Evolutionary conservation across 805 yeast genomes (phyloP).

Genomic region (Myxozyma vanderwaltii): DNA sequence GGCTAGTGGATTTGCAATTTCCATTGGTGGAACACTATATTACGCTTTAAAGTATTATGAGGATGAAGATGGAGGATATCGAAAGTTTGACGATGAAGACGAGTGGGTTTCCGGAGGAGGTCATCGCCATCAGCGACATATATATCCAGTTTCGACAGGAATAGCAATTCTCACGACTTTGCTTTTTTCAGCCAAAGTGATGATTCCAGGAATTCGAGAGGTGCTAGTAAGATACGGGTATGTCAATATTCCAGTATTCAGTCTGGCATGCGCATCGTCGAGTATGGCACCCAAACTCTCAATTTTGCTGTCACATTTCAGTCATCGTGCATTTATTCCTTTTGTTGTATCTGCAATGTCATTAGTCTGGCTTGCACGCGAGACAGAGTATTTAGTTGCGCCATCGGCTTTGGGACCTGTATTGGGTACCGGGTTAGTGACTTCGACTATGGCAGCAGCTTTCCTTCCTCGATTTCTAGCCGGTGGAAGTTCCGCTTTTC

Average conservation of each 20-base stretch:
- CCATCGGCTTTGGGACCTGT: slow-evolving; percentile 16
- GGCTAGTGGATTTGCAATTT: slow-evolving; percentile 11
- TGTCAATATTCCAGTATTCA: slow-evolving; percentile 16
- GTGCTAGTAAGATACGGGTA: slow-evolving; percentile 19
- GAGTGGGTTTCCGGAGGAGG: slow-evolving; percentile 20
- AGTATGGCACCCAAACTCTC: slow-evolving; percentile 11
- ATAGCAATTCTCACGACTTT: slow-evolving; percentile 5
- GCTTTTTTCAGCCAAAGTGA: slow-evolving; percentile 13
- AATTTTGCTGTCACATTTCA: slow-evolving; percentile 13
- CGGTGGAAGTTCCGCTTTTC: background rate
- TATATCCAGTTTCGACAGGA: slow-evolving; percentile 24
- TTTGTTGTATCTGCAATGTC: slow-evolving; percentile 19
- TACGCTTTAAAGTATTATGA: slow-evolving; percentile 2
- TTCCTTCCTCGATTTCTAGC: slow-evolving; percentile 17
- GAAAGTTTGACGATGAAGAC: background rate
- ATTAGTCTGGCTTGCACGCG: slow-evolving; percentile 23
- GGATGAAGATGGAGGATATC: slow-evolving; percentile 1
- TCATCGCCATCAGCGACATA: slow-evolving; percentile 18
- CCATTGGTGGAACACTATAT: slow-evolving; percentile 3
- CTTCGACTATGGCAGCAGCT: slow-evolving; percentile 16
- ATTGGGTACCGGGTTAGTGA: slow-evolving; percentile 13
- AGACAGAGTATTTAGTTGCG: slow-evolving; percentile 26
- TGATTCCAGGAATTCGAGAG: slow-evolving; percentile 13
- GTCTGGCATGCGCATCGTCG: background rate
- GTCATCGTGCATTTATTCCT: slow-evolving; percentile 9